Evolutionary conservation across 1,284 basidiomycete species (phyloP).

Genomic region (Trichosporon ovoides): DNA sequence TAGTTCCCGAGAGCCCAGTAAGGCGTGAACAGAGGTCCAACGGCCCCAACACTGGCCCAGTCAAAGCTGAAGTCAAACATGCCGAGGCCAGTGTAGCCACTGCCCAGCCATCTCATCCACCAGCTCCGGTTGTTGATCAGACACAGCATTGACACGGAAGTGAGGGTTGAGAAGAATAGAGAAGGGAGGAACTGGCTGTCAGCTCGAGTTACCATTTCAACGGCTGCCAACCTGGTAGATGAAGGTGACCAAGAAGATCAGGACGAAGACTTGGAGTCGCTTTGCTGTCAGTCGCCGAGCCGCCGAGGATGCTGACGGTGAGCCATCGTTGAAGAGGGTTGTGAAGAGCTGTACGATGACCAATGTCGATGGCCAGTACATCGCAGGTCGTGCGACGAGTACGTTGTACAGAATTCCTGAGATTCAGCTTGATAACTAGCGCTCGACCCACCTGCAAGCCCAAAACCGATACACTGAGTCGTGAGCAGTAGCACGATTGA

Average conservation of each 20-base stretch:
- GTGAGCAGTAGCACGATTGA: conserved; percentile 55
- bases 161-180: conserved; percentile 52
- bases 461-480: conserved; percentile 56
- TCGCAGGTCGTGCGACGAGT: conserved; percentile 43
- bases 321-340: conserved; percentile 48
- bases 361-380: conserved; percentile 52
- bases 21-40: conserved; percentile 52
- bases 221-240: conserved; percentile 39
- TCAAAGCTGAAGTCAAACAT: conserved; percentile 52
- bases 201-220: not conserved
- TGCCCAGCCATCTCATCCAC: conserved; percentile 49
- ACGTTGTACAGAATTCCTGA: conserved; percentile 48
- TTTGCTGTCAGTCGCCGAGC: conserved; percentile 38
- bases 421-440: not conserved
- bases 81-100: conserved; percentile 53
- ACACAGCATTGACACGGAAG: conserved; percentile 52
- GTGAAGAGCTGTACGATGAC: conserved; percentile 53
- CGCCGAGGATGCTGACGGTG: conserved; percentile 11
- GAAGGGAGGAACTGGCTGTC: conserved; percentile 51
- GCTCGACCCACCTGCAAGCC: conserved; percentile 49
- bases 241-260: conserved; percentile 48
- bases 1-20: conserved; percentile 52
- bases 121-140: conserved; percentile 48
- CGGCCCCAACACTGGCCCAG: conserved; percentile 51
- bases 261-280: conserved; percentile 50